Evolutionary conservation across 2,329 filamentous ascomycete species (phyloP), one percentile per base, ranked within the genome.

Genomic region (Pseudocercospora cruenta): DNA sequence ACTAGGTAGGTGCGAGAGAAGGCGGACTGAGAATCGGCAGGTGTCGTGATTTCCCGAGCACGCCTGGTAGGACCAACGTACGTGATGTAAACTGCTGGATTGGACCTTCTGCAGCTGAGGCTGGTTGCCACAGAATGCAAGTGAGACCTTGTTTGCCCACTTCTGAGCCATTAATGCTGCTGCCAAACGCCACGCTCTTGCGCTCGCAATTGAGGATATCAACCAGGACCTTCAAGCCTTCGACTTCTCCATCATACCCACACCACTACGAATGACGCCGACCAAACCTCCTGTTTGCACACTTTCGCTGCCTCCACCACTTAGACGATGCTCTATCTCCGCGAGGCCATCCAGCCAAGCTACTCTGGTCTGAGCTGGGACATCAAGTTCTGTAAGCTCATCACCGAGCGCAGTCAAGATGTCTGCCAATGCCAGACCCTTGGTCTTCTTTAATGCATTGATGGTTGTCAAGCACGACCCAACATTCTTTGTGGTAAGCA

Each of bases 211-310:
- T n/a, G n/a, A n/a, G n/a, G n/a, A n/a, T n/a, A n/a, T n/a, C n/a
- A n/a, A n/a, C n/a, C n/a, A n/a, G n/a, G n/a, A n/a, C n/a, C n/a
- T 36, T 36, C 39, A 59, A 1, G n/a, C 57, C 57, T 59, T 59
- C 14, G 51, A 31, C 51, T 26, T 55, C 63, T 74, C 82, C 81
- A 88, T 85, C 67, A 98, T 81, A 78, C 97, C 94, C 31, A 92
- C 94, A 0, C 95, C 95, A 63, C 87, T 91, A 67, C 95, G 85
- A 49, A 99, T 87, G 4, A 97, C 92, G 1, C 94, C 95, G 10
- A 98, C 92, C 54, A 97, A 84, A 0, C 94, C 95, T 6, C 95
- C 94, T 0, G 95, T 98, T 82, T 99, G 95, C 65, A 99, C 87
- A 5, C 84, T 82, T 81, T 99, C 95, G 65, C 89, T 93, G 1